phyloP scores from a whole-genome alignment of 2,329 filamentous ascomycete species.

The Myriosclerotinia duriaeana region DNA sequence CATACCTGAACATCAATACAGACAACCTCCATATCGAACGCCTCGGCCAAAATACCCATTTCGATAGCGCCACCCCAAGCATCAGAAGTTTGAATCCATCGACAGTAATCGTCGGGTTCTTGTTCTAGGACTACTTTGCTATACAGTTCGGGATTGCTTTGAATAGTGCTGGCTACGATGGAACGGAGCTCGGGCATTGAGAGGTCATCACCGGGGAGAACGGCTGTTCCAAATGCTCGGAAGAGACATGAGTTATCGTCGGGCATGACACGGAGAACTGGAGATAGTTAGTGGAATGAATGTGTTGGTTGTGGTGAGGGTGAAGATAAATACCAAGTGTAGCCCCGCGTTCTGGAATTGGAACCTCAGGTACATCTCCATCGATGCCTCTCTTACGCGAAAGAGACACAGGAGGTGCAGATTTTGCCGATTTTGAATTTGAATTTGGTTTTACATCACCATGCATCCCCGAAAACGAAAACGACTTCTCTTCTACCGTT shows the following conservation, averaged over 20 bases:
- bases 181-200: constrained; percentile 71
- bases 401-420: constrained; percentile 32
- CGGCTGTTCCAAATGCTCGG: constrained; percentile 77
- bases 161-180: constrained; percentile 77
- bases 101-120: constrained; percentile 72
- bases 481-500: constrained; percentile 3
- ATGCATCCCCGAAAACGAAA: constrained; percentile 27
- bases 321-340: constrained; percentile 47
- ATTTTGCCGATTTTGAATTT: not conserved
- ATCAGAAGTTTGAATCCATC: constrained; percentile 75
- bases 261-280: constrained; percentile 88
- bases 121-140: constrained; percentile 71
- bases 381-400: constrained; percentile 36
- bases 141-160: constrained; percentile 69
- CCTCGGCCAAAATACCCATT: constrained; percentile 76
- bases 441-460: constrained; percentile 11
- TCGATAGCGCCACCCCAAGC: constrained; percentile 93
- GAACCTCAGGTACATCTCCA: constrained; percentile 41
- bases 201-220: constrained; percentile 62
- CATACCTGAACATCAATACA: constrained; percentile 72
- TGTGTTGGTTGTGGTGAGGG: not conserved
- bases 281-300: constrained; percentile 2
- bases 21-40: constrained; percentile 83
- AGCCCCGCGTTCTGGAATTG: constrained; percentile 51
- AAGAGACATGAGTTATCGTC: constrained; percentile 97